Evolutionary conservation across 805 yeast species (phyloP).

Genomic region (Candida xiaguanensis): DNA sequence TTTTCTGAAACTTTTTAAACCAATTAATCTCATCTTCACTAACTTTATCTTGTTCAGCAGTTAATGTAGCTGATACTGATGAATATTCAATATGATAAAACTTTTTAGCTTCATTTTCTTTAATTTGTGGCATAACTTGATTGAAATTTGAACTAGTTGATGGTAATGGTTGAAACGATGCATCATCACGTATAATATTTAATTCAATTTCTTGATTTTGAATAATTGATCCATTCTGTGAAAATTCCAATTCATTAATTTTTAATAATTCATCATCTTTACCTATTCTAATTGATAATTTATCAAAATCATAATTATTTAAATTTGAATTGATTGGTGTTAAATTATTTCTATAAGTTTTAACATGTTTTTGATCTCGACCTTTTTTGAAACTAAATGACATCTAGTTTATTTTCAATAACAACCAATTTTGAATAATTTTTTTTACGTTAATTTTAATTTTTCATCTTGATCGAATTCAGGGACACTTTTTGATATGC

Average conservation of each 20-base stretch:
- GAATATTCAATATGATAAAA: conserved; percentile 5
- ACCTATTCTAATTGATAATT: background rate
- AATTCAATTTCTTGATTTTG: background rate
- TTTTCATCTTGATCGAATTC: too few species aligned
- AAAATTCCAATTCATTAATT: conserved; percentile 5
- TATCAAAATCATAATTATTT: background rate
- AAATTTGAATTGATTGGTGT: background rate
- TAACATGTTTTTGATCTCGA: background rate
- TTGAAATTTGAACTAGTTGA: background rate
- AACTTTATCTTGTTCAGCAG: conserved; percentile 2
- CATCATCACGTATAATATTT: conserved; percentile 2
- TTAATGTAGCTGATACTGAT: conserved; percentile 2
- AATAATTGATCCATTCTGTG: conserved; percentile 1
- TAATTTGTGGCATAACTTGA: background rate
- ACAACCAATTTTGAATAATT: too few species aligned
- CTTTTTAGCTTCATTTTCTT: conserved; percentile 3
- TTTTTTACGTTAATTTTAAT: too few species aligned
- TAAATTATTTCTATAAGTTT: background rate
- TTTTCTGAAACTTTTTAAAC: background rate
- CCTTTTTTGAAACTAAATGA: background rate
- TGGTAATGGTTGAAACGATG: conserved; percentile 2
- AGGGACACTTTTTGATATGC: conserved; percentile 2
- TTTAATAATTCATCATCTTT: background rate
- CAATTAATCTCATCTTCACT: background rate
- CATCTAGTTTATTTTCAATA: background rate